Percentiles rank a stretch among this genome's conserved stretches.
Evolutionary conservation across 2,329 filamentous ascomycete species (phyloP).

Genomic region (Penicillium sp.): DNA sequence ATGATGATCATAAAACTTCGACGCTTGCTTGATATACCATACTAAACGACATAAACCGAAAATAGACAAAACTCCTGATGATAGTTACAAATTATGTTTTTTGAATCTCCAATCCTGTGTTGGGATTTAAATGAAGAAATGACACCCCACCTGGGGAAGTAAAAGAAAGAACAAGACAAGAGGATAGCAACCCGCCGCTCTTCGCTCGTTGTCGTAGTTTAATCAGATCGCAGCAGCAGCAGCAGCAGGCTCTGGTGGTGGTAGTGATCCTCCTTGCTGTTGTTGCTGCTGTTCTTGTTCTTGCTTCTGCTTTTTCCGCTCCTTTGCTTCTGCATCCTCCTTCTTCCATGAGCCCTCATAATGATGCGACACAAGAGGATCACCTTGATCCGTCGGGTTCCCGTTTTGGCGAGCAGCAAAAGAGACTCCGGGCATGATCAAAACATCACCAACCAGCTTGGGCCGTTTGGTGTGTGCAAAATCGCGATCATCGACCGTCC

Average conservation of each 20-base stretch:
- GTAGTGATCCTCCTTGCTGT: neutral
- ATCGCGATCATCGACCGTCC: conserved; percentile 23
- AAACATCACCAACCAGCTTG: conserved; percentile 25
- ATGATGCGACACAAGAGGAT: conserved; percentile 18
- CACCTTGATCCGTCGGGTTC: conserved; percentile 16
- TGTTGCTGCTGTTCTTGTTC: neutral
- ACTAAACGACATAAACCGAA: neutral
- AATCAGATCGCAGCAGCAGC: neutral
- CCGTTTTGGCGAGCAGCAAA: conserved; percentile 28
- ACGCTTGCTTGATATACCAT: neutral
- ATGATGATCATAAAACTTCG: neutral
- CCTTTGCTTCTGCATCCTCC: conserved; percentile 17
- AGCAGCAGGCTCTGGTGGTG: too few relatives aligned
- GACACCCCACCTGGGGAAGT: too few relatives aligned
- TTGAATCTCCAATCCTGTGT: neutral
- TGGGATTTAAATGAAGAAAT: neutral
- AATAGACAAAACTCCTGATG: neutral
- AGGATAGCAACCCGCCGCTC: neutral
- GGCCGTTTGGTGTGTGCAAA: conserved; percentile 22
- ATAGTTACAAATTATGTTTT: neutral
- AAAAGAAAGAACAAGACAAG: neutral
- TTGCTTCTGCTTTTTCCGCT: conserved; percentile 14
- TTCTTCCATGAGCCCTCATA: conserved; percentile 23
- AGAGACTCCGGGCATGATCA: conserved; percentile 26
- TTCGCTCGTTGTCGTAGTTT: neutral